Conservation (phyloP, 805 yeast species). For the Lachancea waltii region DNA sequence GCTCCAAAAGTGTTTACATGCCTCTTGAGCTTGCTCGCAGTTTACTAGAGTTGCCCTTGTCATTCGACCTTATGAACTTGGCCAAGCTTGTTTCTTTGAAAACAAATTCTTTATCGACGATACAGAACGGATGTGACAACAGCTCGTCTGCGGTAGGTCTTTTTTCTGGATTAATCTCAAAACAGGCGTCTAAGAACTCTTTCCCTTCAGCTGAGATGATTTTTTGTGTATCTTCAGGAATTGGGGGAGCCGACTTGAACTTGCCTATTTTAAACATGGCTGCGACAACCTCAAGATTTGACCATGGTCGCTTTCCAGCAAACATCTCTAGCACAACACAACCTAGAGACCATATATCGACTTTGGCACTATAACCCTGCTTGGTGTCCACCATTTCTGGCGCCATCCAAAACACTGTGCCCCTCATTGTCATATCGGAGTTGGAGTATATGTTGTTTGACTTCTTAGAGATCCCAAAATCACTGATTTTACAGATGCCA, state of each 20-base stretch:
- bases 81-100: conserved; percentile 53
- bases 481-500: conserved; percentile 92
- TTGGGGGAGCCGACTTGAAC: conserved; percentile 87
- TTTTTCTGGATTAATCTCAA: conserved; percentile 66
- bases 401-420: conserved; percentile 99
- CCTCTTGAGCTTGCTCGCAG: no score
- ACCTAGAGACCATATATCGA: conserved; percentile 97
- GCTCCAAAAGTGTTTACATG: no score
- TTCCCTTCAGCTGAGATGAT: conserved; percentile 59
- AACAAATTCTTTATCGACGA: conserved; percentile 36
- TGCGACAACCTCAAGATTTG: conserved; percentile 87
- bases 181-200: conserved; percentile 69
- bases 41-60: conserved; percentile 30
- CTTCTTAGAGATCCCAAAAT: conserved; percentile 90
- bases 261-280: conserved; percentile 89
- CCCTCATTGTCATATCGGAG: conserved; percentile 97
- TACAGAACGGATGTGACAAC: conserved; percentile 48
- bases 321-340: conserved; percentile 97
- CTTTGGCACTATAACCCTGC: conserved; percentile 95
- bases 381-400: conserved; percentile 94
- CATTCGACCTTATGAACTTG: conserved; percentile 42
- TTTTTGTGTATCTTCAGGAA: conserved; percentile 78
- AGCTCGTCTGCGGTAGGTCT: conserved; percentile 82
- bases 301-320: conserved; percentile 97
- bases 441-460: conserved; percentile 81